A percentile compares a stretch with the other conserved stretches of the same genome.
Conservation (phyloP, 352 stramenopile species). For the Globisporangium acanthophoron region DNA sequence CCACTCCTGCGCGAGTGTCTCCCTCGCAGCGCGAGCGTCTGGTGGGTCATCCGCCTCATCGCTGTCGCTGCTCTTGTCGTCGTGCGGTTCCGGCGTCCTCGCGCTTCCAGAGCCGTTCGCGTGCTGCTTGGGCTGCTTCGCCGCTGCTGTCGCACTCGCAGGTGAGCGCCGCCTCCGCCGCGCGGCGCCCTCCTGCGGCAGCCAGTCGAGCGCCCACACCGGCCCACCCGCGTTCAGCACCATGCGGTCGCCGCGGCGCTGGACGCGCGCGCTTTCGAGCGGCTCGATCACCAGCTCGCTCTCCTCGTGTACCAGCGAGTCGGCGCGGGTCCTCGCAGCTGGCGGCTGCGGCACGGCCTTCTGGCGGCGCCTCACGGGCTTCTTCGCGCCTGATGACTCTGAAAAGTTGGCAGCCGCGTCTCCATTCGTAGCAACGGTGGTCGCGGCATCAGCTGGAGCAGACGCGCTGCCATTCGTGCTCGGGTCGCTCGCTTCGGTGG, state of each 20-base stretch:
- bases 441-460: too few relatives aligned
- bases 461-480: too few relatives aligned
- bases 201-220: slow-evolving; percentile 81
- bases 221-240: slow-evolving; percentile 65
- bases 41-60: not conserved
- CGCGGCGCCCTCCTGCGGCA: slow-evolving; percentile 17
- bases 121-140: not conserved
- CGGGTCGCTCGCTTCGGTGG: too few relatives aligned
- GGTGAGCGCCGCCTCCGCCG: slow-evolving; percentile 1
- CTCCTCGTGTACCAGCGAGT: not conserved
- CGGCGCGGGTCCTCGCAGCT: not conserved
- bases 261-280: slow-evolving; percentile 38
- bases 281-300: slow-evolving; percentile 28
- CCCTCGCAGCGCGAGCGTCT: not conserved
- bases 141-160: not conserved
- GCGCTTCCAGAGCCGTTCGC: not conserved
- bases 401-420: too few relatives aligned
- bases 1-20: slow-evolving; percentile 31
- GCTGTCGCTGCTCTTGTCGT: not conserved
- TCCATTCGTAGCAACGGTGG: too few relatives aligned
- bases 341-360: too few relatives aligned
- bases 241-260: slow-evolving; percentile 21
- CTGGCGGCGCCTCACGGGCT: too few relatives aligned
- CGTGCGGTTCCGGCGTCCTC: not conserved
- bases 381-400: too few relatives aligned